Evolutionary conservation across 2,329 filamentous ascomycete genomes (phyloP).

Genomic region (Juglanconis oblonga): DNA sequence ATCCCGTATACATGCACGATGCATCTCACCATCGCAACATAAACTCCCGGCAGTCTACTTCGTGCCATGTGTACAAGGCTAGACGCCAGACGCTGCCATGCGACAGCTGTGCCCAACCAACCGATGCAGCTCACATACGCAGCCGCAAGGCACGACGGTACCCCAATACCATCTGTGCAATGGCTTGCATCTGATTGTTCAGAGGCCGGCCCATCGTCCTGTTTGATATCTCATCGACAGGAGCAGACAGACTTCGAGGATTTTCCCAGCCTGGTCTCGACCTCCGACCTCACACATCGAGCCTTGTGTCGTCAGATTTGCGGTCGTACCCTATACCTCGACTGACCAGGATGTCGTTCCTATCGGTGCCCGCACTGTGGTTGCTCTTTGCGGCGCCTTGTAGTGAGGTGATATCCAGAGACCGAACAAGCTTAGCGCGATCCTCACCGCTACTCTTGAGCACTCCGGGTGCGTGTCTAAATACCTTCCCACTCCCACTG

Average conservation of each 20-base stretch:
- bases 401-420: conserved; percentile 19
- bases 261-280: background rate
- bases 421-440: conserved; percentile 12
- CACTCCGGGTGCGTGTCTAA: conserved; percentile 15
- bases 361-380: conserved; percentile 18
- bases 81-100: background rate
- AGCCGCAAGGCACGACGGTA: background rate
- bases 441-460: conserved; percentile 19
- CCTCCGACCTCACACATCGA: conserved; percentile 4
- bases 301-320: conserved; percentile 3
- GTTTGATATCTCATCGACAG: background rate
- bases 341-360: background rate
- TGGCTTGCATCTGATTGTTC: background rate
- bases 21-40: background rate
- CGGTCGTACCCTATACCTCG: conserved; percentile 9
- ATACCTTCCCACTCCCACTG: conserved; percentile 7
- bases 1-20: background rate
- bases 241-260: background rate
- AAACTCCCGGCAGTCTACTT: background rate
- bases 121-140: background rate
- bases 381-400: conserved; percentile 14
- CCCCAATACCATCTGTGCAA: background rate
- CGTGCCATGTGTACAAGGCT: background rate
- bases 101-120: background rate
- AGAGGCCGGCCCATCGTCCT: background rate